A percentile compares a stretch with the other conserved stretches of the same genome.
Evolutionary conservation across 305 asterid species (phyloP).

Genomic region (Fraxinus xanthoxyloides): DNA sequence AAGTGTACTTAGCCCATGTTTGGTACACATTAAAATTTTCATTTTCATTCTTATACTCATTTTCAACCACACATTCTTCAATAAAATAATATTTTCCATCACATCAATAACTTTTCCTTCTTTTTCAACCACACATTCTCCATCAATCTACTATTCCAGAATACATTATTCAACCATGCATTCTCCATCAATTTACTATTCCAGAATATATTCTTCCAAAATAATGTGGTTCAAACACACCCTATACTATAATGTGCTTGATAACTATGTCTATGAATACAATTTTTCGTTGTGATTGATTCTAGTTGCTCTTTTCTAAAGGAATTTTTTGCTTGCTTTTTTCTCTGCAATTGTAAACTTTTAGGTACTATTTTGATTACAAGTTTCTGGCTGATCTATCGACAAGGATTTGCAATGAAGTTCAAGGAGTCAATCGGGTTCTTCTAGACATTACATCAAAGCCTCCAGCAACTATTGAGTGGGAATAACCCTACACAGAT

Average conservation of each 20-base stretch:
- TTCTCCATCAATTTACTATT: too few species aligned
- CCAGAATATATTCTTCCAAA: too few species aligned
- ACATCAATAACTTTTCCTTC: too few species aligned
- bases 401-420: slow-evolving; percentile 84
- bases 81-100: too few species aligned
- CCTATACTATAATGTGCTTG: not conserved
- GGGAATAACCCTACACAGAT: slow-evolving; percentile 52
- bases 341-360: slow-evolving; percentile 20
- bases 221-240: too few species aligned
- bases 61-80: too few species aligned
- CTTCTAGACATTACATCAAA: slow-evolving; percentile 91
- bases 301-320: not conserved
- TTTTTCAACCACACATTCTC: too few species aligned
- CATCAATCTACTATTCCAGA: too few species aligned
- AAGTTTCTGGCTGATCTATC: slow-evolving; percentile 80
- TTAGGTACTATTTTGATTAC: slow-evolving; percentile 85
- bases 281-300: not conserved
- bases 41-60: too few species aligned
- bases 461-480: slow-evolving; percentile 98
- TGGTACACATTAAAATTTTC: too few species aligned
- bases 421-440: slow-evolving; percentile 85
- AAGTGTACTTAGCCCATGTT: not conserved
- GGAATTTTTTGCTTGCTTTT: not conserved
- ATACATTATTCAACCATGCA: too few species aligned
- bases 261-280: not conserved